Percentiles rank a stretch among this genome's conserved stretches.
phyloP scores from a whole-genome alignment of 2,329 filamentous ascomycete species.

The Talaromyces verruculosus region DNA sequence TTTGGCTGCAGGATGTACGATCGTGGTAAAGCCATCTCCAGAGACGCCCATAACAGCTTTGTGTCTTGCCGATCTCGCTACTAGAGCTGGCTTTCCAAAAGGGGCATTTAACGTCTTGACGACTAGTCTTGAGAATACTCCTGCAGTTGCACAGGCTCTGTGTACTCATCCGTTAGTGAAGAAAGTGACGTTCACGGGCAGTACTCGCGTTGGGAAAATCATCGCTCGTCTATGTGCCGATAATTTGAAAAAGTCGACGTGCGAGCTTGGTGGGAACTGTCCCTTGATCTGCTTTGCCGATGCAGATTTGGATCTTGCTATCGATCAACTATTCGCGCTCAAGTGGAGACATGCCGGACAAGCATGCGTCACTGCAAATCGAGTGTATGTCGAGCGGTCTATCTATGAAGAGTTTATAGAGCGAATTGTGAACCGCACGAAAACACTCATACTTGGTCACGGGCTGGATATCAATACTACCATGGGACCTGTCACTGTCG shows the following conservation, averaged over 20 bases:
- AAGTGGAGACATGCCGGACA: conserved; percentile 53
- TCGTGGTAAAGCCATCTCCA: conserved; percentile 71
- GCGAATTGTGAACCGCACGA: conserved; percentile 24
- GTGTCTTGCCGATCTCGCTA: conserved; percentile 54
- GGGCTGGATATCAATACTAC: conserved; percentile 27
- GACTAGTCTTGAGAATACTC: conserved; percentile 46
- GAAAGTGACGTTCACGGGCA: conserved; percentile 61
- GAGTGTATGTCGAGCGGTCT: conserved; percentile 58
- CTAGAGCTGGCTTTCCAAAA: conserved; percentile 57
- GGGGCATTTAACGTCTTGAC: conserved; percentile 64
- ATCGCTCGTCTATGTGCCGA: conserved; percentile 60
- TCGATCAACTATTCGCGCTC: conserved; percentile 40
- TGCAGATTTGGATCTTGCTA: conserved; percentile 57
- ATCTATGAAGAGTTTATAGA: conserved; percentile 52
- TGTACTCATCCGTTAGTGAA: conserved; percentile 58
- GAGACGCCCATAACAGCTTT: conserved; percentile 63
- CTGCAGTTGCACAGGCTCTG: conserved; percentile 50
- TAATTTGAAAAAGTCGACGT: conserved; percentile 65
- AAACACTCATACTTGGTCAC: conserved; percentile 42
- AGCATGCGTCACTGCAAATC: conserved; percentile 55
- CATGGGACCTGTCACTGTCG: conserved; percentile 63
- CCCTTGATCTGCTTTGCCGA: conserved; percentile 63
- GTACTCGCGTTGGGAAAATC: conserved; percentile 57
- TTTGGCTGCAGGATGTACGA: conserved; percentile 69
- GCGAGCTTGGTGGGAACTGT: conserved; percentile 66